phyloP scores from a whole-genome alignment of 352 stramenopile genomes.

The Globisporangium paroecandrum region DNA sequence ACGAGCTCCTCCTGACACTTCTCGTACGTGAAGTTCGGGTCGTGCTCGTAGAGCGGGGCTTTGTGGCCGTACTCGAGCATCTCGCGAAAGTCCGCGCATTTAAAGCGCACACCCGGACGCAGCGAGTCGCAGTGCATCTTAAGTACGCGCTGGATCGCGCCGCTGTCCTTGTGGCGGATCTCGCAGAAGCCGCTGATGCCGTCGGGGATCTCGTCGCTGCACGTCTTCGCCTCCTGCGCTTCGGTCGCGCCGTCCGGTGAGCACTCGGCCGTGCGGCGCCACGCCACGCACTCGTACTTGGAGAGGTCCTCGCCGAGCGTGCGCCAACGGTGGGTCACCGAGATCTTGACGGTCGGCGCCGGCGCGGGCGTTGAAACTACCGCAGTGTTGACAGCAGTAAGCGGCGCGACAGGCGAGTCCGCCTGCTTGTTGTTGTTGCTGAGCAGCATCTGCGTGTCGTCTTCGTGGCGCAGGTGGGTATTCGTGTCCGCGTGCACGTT shows the following conservation, averaged over 20 bases:
- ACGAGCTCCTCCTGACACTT: slow-evolving; percentile 27
- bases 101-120: slow-evolving; percentile 32
- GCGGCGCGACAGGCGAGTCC: neutral
- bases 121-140: slow-evolving; percentile 65
- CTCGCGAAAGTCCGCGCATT: slow-evolving; percentile 37
- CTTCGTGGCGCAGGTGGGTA: slow-evolving; percentile 16
- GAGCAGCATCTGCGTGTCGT: slow-evolving; percentile 11
- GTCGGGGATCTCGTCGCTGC: slow-evolving; percentile 32
- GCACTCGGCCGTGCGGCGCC: slow-evolving; percentile 42
- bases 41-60: slow-evolving; percentile 42
- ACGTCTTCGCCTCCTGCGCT: slow-evolving; percentile 30
- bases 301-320: slow-evolving; percentile 24
- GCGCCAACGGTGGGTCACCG: slow-evolving; percentile 9
- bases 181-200: slow-evolving; percentile 49
- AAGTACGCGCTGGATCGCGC: slow-evolving; percentile 36
- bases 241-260: slow-evolving; percentile 33
- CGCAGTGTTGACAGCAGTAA: neutral
- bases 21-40: slow-evolving; percentile 32
- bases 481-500: slow-evolving; percentile 9
- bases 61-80: slow-evolving; percentile 39
- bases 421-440: slow-evolving; percentile 2
- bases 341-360: slow-evolving; percentile 10
- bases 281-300: slow-evolving; percentile 54
- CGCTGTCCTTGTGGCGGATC: slow-evolving; percentile 31
- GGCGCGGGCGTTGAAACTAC: neutral